Percentiles rank a stretch among this genome's conserved stretches.
Evolutionary conservation across 106 monocot species (phyloP).

Genomic region (Dendrobium nobile): DNA sequence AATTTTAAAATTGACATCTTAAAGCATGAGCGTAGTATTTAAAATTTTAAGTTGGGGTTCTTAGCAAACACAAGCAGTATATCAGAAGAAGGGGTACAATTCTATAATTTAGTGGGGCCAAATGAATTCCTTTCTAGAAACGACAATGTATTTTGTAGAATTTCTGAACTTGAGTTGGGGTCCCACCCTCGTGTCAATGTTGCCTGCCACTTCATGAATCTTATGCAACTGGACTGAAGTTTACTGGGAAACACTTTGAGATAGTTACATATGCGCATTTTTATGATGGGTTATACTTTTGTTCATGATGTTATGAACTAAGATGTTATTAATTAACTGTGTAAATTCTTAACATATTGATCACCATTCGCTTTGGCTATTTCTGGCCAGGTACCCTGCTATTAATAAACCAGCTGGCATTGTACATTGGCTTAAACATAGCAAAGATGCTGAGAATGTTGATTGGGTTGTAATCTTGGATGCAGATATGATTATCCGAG

Average conservation of each 20-base stretch:
- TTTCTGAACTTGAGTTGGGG: not conserved
- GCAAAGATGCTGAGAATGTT: conserved; percentile 79
- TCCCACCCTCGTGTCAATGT: not conserved
- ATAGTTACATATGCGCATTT: not conserved
- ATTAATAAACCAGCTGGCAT: conserved; percentile 96
- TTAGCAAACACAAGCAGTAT: not conserved
- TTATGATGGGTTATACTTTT: not conserved
- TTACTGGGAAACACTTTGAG: not conserved
- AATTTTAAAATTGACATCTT: not conserved
- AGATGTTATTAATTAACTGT: not conserved
- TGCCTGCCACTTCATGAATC: not conserved
- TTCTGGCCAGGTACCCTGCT: conserved; percentile 80
- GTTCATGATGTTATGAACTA: not conserved
- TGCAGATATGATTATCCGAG: conserved; percentile 94
- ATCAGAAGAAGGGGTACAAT: not conserved
- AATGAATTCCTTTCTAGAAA: not conserved
- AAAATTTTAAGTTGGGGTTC: not conserved
- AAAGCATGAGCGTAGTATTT: not conserved
- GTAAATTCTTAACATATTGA: not conserved
- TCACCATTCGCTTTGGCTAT: conserved; percentile 6
- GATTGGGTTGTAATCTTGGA: conserved; percentile 99
- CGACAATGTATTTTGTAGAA: not conserved
- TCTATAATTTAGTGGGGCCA: not conserved
- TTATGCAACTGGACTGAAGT: not conserved
- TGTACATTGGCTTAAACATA: conserved; percentile 89